Conservation (phyloP, 805 yeast species). For the Cyberlindnera mrakii region DNA sequence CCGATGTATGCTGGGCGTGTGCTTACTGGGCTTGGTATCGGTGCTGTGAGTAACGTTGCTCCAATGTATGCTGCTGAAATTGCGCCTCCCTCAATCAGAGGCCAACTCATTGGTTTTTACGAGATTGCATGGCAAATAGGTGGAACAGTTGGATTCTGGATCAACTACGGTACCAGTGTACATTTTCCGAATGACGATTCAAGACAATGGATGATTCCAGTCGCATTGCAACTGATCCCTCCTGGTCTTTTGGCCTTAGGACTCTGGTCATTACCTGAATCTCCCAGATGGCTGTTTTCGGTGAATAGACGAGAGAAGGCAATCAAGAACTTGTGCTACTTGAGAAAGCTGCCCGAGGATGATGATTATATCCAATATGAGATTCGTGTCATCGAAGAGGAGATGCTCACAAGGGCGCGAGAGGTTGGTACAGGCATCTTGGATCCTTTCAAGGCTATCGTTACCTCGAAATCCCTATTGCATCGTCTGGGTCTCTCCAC, state of each 20-base stretch:
- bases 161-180: constrained; percentile 14
- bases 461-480: constrained; percentile 25
- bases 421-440: constrained; percentile 32
- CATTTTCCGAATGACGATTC: constrained; percentile 25
- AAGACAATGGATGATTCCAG: constrained; percentile 41
- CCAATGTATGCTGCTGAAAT: constrained; percentile 44
- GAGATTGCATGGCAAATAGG: constrained; percentile 40
- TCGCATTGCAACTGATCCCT: constrained; percentile 41
- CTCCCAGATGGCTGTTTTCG: constrained; percentile 40
- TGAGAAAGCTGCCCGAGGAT: constrained; percentile 32
- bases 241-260: constrained; percentile 36
- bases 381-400: constrained; percentile 26
- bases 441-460: constrained; percentile 34
- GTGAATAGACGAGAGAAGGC: constrained; percentile 28
- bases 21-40: constrained; percentile 44
- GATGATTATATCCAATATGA: constrained; percentile 38
- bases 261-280: constrained; percentile 35
- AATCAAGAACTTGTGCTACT: constrained; percentile 28
- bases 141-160: constrained; percentile 17
- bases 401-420: constrained; percentile 17
- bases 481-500: constrained; percentile 34
- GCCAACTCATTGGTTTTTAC: constrained; percentile 39
- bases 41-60: constrained; percentile 44
- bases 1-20: constrained; percentile 48
- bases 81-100: constrained; percentile 41